phyloP scores from a whole-genome alignment of 345 rosid genomes.

The Ricinus communis region DNA sequence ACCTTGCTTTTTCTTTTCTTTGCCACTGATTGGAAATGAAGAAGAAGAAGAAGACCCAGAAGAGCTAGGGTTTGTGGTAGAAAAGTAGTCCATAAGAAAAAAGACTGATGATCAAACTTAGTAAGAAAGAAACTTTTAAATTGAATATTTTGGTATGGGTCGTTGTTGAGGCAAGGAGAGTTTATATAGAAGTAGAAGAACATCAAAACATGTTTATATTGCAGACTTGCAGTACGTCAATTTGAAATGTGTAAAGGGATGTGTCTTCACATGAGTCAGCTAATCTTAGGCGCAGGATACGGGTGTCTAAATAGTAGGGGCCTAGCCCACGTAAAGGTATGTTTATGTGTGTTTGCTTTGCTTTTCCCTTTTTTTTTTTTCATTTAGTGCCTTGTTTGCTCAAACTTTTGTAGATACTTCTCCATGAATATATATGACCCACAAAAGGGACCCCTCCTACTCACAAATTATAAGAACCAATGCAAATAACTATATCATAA shows the following conservation, averaged over 20 bases:
- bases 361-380: conserved; percentile 14
- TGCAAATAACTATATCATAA: too few relatives aligned
- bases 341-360: conserved; percentile 4
- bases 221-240: not conserved
- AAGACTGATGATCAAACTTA: not conserved
- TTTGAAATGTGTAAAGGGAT: conserved; percentile 12
- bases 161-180: not conserved
- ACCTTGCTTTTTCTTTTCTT: conserved; percentile 27
- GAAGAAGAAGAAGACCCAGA: conserved; percentile 34
- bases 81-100: conserved; percentile 25
- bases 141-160: conserved; percentile 9
- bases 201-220: too few relatives aligned
- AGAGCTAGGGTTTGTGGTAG: conserved; percentile 28
- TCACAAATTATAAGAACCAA: too few relatives aligned
- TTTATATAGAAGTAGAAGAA: conserved; percentile 17
- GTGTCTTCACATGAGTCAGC: conserved; percentile 37
- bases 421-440: not conserved
- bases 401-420: not conserved
- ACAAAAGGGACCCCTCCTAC: not conserved
- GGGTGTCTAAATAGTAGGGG: conserved; percentile 39
- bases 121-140: not conserved
- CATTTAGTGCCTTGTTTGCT: conserved; percentile 17
- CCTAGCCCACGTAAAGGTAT: conserved; percentile 26
- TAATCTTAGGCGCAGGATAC: conserved; percentile 53
- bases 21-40: conserved; percentile 10